phyloP scores from a whole-genome alignment of 2,329 filamentous ascomycete species.

The Dothistroma pini region DNA sequence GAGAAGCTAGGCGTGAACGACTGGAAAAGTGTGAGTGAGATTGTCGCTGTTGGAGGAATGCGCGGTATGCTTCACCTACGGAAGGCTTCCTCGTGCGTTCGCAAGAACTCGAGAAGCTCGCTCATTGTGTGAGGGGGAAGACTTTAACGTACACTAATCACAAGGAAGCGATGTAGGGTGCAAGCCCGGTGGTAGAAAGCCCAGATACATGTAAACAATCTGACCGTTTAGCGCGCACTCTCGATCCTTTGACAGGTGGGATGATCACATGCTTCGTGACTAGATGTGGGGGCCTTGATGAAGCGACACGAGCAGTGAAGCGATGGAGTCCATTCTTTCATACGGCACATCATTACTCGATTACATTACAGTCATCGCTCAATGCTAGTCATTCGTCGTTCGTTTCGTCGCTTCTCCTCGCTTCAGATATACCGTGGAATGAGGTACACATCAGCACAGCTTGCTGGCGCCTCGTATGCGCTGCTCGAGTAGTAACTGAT shows the following conservation, averaged over 20 bases:
- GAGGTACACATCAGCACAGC: constrained; percentile 33
- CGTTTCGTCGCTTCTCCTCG: neutral
- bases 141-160: neutral
- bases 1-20: constrained; percentile 73
- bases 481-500: constrained; percentile 21
- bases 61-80: constrained; percentile 38
- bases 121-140: constrained; percentile 25
- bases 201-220: neutral
- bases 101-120: constrained; percentile 60
- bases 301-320: neutral
- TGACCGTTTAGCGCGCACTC: neutral
- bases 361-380: neutral
- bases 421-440: constrained; percentile 27
- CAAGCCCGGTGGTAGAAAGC: neutral
- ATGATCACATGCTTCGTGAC: neutral
- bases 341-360: neutral
- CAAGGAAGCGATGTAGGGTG: neutral
- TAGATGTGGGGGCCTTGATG: neutral
- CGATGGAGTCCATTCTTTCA: neutral
- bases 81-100: constrained; percentile 49
- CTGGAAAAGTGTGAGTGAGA: constrained; percentile 23
- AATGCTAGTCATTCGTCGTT: neutral
- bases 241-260: neutral
- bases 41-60: constrained; percentile 3
- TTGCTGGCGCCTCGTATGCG: constrained; percentile 21